Percentiles rank a stretch among this genome's conserved stretches.
These are phyloP conservation scores for Stropharia rugosoannulata DNA, from an alignment of 768 basidiomycete species.

Conservation along the genomic window DNA sequence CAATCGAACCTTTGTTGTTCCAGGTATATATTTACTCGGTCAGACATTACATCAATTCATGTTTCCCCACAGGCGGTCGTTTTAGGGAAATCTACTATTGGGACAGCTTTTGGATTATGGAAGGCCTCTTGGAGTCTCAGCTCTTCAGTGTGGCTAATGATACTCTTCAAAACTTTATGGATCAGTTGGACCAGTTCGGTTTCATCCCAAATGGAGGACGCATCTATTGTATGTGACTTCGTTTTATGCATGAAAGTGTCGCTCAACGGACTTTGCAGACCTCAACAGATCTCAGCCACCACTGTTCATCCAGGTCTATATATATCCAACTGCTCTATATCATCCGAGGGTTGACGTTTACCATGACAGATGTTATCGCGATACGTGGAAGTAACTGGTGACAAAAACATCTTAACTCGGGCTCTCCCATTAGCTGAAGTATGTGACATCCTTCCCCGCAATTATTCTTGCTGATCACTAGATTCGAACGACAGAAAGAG, in stretches of 20 bases:
- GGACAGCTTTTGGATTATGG: constrained; percentile 82
- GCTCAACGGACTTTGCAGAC: constrained; percentile 39
- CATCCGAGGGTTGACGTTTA: background rate
- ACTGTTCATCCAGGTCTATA: constrained; percentile 70
- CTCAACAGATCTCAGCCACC: constrained; percentile 93
- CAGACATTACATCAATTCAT: background rate
- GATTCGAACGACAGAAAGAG: constrained; percentile 54
- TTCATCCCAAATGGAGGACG: constrained; percentile 96
- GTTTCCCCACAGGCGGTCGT: constrained; percentile 45
- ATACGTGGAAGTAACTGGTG: constrained; percentile 74
- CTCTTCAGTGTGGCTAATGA: constrained; percentile 71
- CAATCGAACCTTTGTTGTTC: constrained; percentile 89
- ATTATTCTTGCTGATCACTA: background rate
- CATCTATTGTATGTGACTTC: constrained; percentile 66
- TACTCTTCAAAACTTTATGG: constrained; percentile 93
- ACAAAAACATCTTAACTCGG: constrained; percentile 70
- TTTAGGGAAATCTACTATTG: constrained; percentile 83
- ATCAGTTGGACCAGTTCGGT: constrained; percentile 78
- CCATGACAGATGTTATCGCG: constrained; percentile 76
- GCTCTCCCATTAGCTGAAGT: constrained; percentile 87
- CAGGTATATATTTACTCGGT: constrained; percentile 49
- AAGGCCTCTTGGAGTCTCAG: constrained; percentile 82
- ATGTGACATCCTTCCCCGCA: constrained; percentile 11
- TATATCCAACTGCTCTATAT: background rate
- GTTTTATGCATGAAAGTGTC: background rate